phyloP scores from a whole-genome alignment of 495 filamentous ascomycete genomes.

The Podospora conica region DNA sequence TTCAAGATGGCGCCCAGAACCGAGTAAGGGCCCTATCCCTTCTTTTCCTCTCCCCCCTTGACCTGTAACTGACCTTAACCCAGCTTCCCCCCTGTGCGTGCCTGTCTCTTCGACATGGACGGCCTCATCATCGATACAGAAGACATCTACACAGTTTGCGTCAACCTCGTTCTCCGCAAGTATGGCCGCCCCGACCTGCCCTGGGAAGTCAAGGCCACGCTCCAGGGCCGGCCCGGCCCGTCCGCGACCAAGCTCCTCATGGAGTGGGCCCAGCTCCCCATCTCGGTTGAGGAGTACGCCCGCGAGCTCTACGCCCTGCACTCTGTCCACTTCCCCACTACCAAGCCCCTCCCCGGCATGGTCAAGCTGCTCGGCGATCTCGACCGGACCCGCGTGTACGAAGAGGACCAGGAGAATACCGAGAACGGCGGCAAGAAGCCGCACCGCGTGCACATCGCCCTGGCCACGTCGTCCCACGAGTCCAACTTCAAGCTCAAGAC shows the following conservation, averaged over 20 bases:
- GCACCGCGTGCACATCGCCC: conserved; percentile 65
- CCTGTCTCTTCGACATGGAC: conserved; percentile 99
- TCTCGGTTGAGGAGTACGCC: conserved; percentile 58
- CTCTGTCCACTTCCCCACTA: conserved; percentile 60
- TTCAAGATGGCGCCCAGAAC: conserved; percentile 35
- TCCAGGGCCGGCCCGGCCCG: conserved; percentile 85
- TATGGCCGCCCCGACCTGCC: conserved; percentile 68
- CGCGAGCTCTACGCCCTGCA: conserved; percentile 56
- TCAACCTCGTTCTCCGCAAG: conserved; percentile 71
- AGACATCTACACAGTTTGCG: conserved; percentile 80
- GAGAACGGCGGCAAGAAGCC: conserved; percentile 20
- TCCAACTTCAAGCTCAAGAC: conserved; percentile 78
- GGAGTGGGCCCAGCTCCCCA: conserved; percentile 83
- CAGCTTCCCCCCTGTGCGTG: conserved; percentile 72
- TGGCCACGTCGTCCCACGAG: conserved; percentile 73
- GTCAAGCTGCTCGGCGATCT: conserved; percentile 56
- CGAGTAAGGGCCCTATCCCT: conserved; percentile 29
- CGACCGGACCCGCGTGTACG: conserved; percentile 37
- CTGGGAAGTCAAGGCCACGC: conserved; percentile 88
- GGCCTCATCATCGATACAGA: conserved; percentile 91
- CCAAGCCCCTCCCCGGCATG: conserved; percentile 74
- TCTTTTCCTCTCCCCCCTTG: too few species aligned
- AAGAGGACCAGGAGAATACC: conserved; percentile 26
- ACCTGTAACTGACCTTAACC: not conserved
- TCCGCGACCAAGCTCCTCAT: conserved; percentile 49